Conservation (phyloP, 148 eudicot species). For the Rhododendron kiyosumense region DNA sequence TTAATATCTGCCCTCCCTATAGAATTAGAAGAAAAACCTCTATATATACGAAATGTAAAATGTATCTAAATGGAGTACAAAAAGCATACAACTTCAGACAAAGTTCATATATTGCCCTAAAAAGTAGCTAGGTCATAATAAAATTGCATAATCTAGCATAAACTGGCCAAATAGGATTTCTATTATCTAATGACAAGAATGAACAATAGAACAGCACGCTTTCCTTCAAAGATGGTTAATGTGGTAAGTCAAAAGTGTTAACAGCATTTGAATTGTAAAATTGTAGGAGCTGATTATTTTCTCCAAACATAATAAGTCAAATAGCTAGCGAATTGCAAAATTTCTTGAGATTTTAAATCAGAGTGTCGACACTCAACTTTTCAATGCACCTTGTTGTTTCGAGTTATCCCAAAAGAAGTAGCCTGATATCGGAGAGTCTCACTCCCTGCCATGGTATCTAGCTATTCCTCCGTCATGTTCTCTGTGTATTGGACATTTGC, state of each 20-base stretch:
- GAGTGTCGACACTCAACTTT: not conserved
- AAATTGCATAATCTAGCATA: not conserved
- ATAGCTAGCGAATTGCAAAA: not conserved
- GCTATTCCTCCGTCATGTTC: conserved; percentile 94
- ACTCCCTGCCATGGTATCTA: conserved; percentile 98
- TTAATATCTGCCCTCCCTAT: not conserved
- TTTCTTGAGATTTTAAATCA: not conserved
- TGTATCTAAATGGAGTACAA: not conserved
- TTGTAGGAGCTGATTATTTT: not conserved
- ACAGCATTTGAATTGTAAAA: not conserved
- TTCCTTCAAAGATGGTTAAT: not conserved
- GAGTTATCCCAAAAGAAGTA: conserved; percentile 79
- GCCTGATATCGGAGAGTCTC: conserved; percentile 90
- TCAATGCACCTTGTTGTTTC: conserved; percentile 75
- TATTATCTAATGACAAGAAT: not conserved
- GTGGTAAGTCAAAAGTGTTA: not conserved
- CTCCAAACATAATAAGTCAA: not conserved
- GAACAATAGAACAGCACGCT: not conserved
- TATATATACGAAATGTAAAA: not conserved
- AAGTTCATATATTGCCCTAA: not conserved
- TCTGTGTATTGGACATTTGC: conserved; percentile 97
- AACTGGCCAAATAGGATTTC: not conserved
- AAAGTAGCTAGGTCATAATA: not conserved
- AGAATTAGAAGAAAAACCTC: not conserved
- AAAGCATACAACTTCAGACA: not conserved